Evolutionary conservation across 108 stramenopile species (phyloP), one percentile per base, ranked within the genome.

Genomic region (Nitzschia putrida): DNA sequence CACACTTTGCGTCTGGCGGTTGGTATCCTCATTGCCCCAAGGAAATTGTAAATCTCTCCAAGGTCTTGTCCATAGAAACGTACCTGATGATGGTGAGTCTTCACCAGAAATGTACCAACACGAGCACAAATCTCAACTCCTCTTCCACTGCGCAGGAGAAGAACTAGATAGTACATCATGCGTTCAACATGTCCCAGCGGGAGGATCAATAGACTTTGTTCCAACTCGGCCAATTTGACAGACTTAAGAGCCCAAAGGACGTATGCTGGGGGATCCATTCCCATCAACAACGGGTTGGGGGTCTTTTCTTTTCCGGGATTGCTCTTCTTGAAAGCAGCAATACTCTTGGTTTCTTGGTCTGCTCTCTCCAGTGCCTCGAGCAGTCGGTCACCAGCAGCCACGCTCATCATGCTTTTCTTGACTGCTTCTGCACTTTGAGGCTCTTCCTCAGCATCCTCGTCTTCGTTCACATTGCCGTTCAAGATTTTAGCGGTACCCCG

Each of bases 361-460:
- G 95, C 95, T 55, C 87, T 70, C 58, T 97, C 96, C 14, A 99
- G 61, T 7, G 95, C 94, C 71, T 97, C 97, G 84, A 97, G 86
- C 29, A 99, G 89, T 22, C 96, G 80, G 69, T 99, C 98, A 0
- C 96, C 97, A 3, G 91, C 85, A 44, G 92, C 85, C 13, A 97
- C 83, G 68, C 90, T 86, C 26, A 95, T 76, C 29, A 95, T 73
- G 64, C 86, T 94, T 59, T 83, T 79, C 71, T 85, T 88, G 11
- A 91, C 90, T 21, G 92, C 95, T 10, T 86, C 95, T 76, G 84
- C 92, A 63, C 88, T 94, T 81, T 93, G 95, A 16, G 85, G 89
- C 38, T 78, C 85, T 26, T 80, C 85, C 47, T 61, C 76, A 37
- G 52, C 77, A 41, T 77, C 77, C 14, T 73, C 82, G 42, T 68